Base-by-base conservation (phyloP, 805 yeast genomes). In the Lipomyces anomalus region DNA sequence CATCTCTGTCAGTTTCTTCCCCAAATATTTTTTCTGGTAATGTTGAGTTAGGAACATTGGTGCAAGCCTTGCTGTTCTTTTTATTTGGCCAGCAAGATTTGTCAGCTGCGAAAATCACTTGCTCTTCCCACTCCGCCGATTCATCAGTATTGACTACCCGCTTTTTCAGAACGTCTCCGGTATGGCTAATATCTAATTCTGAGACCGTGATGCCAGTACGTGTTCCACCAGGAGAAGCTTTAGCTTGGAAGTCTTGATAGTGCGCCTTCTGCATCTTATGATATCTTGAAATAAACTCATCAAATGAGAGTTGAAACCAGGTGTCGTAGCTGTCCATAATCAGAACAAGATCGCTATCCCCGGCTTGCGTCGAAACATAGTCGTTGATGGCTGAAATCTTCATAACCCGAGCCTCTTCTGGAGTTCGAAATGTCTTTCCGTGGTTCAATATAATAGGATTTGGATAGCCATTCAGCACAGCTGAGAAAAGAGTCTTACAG, bases 41-140 rank as follows among this genome's bases (percentile, higher is more conserved):
- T 5, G 45, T 42, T 2, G 54, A 49, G 24, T 23, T 17, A 4
- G 55, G 55, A 9, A 43, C 50, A 28, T 49, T 45, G 18, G 30
- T 38, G 40, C 55, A 51, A 4, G 55, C 55, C 3, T 45, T 36
- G 23, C 50, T 45, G 11, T 30, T 24, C 5, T 18, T 35, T 34
- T 43, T 33, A 34, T 51, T 51, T 2, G 55, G 55, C 55, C 55
- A 51, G 46, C 55, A 51, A n/a, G 41, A n/a, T 32, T 51, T 51
- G 46, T 51, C 55, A 22, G 41, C 55, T 23, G 50, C 55, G 29
- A 49, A 51, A 16, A 51, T 23, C 26, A 26, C 55, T 21, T 33
- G 38, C 34, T 34, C 37, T 22, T 16, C 11, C 30, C 30, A 26
- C 30, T 9, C 30, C 11, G 30, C 30, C 11, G 30, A 9, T 13